These are phyloP conservation scores for Citrus inodora DNA, from an alignment of 345 rosid species.

Conservation along the genomic window DNA sequence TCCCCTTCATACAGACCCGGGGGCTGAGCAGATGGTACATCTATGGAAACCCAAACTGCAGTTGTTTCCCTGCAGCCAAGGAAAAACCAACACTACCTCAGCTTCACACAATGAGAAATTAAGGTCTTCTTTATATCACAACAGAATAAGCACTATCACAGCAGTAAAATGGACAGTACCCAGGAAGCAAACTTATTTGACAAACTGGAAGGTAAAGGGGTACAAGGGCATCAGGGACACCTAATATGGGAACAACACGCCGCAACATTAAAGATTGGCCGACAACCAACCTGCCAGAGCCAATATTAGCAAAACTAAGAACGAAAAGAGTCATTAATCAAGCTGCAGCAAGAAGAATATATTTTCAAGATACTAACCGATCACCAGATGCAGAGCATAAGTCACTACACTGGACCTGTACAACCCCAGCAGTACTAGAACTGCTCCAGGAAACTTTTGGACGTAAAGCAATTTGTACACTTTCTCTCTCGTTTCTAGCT, in stretches of 20 bases:
- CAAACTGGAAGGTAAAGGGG: conserved; percentile 78
- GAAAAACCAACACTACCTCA: conserved; percentile 17
- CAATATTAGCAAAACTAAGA: conserved; percentile 17
- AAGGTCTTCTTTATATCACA: conserved; percentile 2
- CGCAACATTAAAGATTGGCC: conserved; percentile 73
- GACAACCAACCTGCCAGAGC: conserved; percentile 57
- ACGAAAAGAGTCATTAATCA: conserved; percentile 12
- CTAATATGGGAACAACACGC: conserved; percentile 72
- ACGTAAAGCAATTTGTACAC: conserved; percentile 89
- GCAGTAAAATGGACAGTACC: conserved; percentile 42
- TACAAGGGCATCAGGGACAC: conserved; percentile 97
- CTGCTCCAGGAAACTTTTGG: conserved; percentile 91
- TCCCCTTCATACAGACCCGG: conserved; percentile 96
- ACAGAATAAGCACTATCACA: not conserved
- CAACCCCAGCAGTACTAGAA: conserved; percentile 61
- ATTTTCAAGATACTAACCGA: conserved; percentile 51
- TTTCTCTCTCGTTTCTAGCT: conserved; percentile 95
- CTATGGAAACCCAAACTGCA: conserved; percentile 86
- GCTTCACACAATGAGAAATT: conserved; percentile 13
- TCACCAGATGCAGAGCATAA: conserved; percentile 78
- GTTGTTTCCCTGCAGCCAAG: conserved; percentile 69
- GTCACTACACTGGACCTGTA: conserved; percentile 87
- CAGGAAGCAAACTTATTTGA: conserved; percentile 75
- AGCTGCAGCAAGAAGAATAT: not conserved
- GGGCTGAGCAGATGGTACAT: conserved; percentile 80